Base-by-base conservation (phyloP, 441 rosid species). In the Adansonia rubrostipa region DNA sequence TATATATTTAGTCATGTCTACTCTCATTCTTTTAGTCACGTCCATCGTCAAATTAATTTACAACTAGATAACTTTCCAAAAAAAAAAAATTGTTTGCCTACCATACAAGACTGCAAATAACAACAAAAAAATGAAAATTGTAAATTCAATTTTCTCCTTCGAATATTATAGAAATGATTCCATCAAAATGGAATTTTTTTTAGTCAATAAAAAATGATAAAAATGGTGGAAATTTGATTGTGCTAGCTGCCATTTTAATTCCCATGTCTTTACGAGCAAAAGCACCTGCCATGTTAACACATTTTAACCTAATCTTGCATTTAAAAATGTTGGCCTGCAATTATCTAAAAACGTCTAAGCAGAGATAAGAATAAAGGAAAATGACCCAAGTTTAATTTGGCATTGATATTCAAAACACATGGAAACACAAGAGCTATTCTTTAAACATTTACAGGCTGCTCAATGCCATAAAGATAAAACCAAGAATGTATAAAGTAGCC, bases 301-400 rank as follows among this genome's bases (percentile, higher is more conserved):
- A 19, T 51, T 57, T 11, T 42, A 63, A 56, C 36, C 73, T 74
- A 57, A 61, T 66, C 51, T 64, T 22, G 5, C 7, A 9, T 13
- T 61, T 51, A 53, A 63, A 22, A 28, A 54, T 19, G n/a, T 47
- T 28, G 81, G 84, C 84, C 84, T 78, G 84, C 84, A 82, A 19
- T 33, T 48, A 44, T 44, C 58, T 66, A 73, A 77, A 57, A 24
- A 28, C 56, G 13, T 65, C 24, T 0, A 50, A 11, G 3, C 11
- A 48, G 1, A 40, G 58, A 54, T 3, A 33, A 9, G 42, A 8
- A 73, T 28, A 20, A n/a, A 17, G 58, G 47, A 73, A 58, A 51
- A 70, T 7, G 67, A 62, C 67, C 33, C 67, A 62, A 62, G 8
- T 61, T 61, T 40, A 22, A 22, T 61, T 61, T 61, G 65, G 40